Evolutionary conservation across 2,329 filamentous ascomycete genomes (phyloP).

Genomic region (Grosmannia huntii): DNA sequence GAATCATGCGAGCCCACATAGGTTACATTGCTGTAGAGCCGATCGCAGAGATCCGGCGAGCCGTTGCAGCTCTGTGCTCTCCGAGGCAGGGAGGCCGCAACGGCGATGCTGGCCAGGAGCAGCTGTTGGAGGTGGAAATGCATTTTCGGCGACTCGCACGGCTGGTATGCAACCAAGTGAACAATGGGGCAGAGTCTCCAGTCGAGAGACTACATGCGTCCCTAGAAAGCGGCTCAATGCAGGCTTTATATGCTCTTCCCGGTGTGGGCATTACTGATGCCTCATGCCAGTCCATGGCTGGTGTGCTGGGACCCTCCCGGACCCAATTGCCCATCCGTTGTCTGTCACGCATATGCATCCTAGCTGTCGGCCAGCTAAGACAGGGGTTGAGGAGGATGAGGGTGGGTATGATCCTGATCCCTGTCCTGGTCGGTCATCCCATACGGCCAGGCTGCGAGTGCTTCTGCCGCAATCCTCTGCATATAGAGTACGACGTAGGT

Average conservation of each 20-base stretch:
- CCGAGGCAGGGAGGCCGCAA: neutral
- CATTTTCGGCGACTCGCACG: neutral
- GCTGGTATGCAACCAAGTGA: neutral
- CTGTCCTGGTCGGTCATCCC: neutral
- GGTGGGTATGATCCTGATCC: neutral
- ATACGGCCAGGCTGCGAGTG: neutral
- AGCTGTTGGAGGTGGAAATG: neutral
- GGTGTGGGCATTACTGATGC: neutral
- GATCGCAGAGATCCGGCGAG: constrained; percentile 38
- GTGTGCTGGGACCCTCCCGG: neutral
- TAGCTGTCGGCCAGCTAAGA: neutral
- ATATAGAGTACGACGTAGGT: neutral
- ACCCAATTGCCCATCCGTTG: neutral
- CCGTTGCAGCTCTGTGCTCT: constrained; percentile 38
- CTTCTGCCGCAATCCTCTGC: neutral
- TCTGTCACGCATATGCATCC: neutral
- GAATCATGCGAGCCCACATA: constrained; percentile 53
- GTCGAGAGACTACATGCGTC: neutral
- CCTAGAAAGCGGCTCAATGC: neutral
- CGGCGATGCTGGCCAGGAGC: neutral
- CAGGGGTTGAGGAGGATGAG: neutral
- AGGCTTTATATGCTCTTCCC: neutral
- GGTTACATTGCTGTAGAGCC: constrained; percentile 46
- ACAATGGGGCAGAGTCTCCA: neutral
- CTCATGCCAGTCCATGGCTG: neutral